Evolutionary conservation across 1,284 basidiomycete species (phyloP), one percentile per base, ranked within the genome.

Genomic region (Microbotryum lychnidis-dioicae): DNA sequence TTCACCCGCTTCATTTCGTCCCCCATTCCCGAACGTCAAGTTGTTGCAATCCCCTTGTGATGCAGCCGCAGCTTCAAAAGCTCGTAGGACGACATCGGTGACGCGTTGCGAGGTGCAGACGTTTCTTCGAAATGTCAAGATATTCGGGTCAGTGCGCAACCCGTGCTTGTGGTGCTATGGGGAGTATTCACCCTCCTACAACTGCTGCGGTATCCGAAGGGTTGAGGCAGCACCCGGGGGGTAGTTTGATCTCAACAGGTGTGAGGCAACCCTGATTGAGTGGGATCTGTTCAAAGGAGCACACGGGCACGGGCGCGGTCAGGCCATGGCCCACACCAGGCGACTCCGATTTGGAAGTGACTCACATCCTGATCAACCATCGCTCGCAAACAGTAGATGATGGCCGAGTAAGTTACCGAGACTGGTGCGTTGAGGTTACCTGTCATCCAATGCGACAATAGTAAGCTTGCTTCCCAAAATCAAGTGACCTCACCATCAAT

Each of bases 21-120:
- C 91, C 25, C 89, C 91, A 0, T 84, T 80, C 14, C 91, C 91
- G 72, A 97, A 97, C 0, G 93, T 97, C 51, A 97, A 77, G 73
- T 92, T 94, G 73, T 87, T 87, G 65, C 78, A 79, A 52, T 89
- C 91, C 6, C 94, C 94, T 75, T 97, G 94, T 71, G 87, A 90
- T 0, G 92, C 94, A 12, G 93, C 91, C 56, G 86, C 89, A 0
- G 91, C 91, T 64, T 88, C 82, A 79, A 98, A 97, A 0, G 94
- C 93, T 72, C 87, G 89, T 58, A 97, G 79, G 14, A 97, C 90
- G 1, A 97, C 91, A 71, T 97, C 94, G 0, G 94, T 92, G 55
- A 97, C 91, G 14, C 94, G 81, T 74, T 97, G 93, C 21, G 86
- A 88, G 3, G 91, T 94, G 25, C 57, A 60, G 25, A 70, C 68